A percentile compares a stretch with the other conserved stretches of the same genome.
phyloP scores from a whole-genome alignment of 2,329 filamentous ascomycete species.

The Trichothecium sympodiale region DNA sequence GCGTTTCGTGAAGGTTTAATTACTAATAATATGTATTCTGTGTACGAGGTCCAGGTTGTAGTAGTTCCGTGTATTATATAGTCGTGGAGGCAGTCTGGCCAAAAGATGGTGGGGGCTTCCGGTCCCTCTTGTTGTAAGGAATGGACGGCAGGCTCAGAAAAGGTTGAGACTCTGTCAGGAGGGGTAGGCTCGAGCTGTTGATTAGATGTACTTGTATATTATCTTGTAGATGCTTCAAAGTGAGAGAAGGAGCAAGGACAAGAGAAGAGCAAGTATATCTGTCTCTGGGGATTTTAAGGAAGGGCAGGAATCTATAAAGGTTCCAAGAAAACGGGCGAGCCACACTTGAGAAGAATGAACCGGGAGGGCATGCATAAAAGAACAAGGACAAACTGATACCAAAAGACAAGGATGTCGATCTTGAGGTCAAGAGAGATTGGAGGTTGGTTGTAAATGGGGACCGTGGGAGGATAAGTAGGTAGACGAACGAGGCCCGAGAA shows the following conservation, averaged over 20 bases:
- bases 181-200: too few relatives aligned
- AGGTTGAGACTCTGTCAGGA: background rate
- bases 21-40: conserved; percentile 1
- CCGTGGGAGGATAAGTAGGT: conserved; percentile 36
- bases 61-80: conserved; percentile 1
- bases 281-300: conserved; percentile 23
- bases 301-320: conserved; percentile 29
- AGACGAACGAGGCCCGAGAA: conserved; percentile 25
- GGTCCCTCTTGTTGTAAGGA: conserved; percentile 4
- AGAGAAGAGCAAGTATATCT: too few relatives aligned
- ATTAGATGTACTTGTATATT: conserved; percentile 7
- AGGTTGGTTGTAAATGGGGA: conserved; percentile 31
- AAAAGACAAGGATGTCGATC: conserved; percentile 36
- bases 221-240: background rate
- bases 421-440: conserved; percentile 25
- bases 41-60: background rate
- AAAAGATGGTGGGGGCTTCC: conserved; percentile 6
- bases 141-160: conserved; percentile 2
- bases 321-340: conserved; percentile 32
- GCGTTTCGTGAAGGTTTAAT: conserved; percentile 1
- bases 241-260: conserved; percentile 4
- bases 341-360: conserved; percentile 37
- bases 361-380: conserved; percentile 35
- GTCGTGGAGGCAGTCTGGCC: background rate
- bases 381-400: conserved; percentile 26